Percentiles rank a stretch among this genome's conserved stretches.
Conservation (phyloP, 1,284 basidiomycete species). For the Rhizoctonia solani region DNA sequence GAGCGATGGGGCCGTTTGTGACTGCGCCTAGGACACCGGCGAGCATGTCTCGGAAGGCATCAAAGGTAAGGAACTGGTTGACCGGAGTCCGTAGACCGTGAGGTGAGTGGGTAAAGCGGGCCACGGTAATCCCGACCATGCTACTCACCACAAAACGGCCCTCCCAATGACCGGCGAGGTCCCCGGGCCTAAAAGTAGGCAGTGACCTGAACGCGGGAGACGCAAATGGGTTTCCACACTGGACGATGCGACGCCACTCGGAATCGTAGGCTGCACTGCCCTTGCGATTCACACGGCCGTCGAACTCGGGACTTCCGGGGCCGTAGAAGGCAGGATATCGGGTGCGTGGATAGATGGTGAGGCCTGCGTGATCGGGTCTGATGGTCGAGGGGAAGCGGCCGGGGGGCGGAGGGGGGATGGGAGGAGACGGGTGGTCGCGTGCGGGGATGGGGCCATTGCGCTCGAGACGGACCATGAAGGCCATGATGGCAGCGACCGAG, state of each 20-base stretch:
- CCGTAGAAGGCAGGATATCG: constrained; percentile 9
- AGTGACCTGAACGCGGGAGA: constrained; percentile 46
- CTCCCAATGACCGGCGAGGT: constrained; percentile 55
- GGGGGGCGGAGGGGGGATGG: neutral
- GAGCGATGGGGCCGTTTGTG: constrained; percentile 54
- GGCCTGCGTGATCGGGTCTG: neutral
- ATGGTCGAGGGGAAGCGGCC: neutral
- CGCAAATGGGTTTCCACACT: constrained; percentile 48
- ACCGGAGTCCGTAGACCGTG: too few species aligned
- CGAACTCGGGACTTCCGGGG: constrained; percentile 23
- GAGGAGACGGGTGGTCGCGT: neutral
- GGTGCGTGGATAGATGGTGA: constrained; percentile 25
- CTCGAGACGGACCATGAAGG: constrained; percentile 40
- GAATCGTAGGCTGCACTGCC: constrained; percentile 24
- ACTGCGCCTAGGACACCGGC: constrained; percentile 46
- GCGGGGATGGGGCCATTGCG: constrained; percentile 25
- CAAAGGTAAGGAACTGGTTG: constrained; percentile 60
- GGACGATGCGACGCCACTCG: constrained; percentile 42
- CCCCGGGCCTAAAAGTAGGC: constrained; percentile 48
- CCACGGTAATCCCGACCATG: neutral
- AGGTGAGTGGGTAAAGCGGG: too few species aligned
- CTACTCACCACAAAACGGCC: constrained; percentile 49
- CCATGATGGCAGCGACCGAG: constrained; percentile 47
- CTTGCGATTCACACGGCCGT: constrained; percentile 1
- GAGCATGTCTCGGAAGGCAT: constrained; percentile 52